Base-by-base conservation (phyloP, 2,329 filamentous ascomycete genomes). In the Neonectria punicea region DNA sequence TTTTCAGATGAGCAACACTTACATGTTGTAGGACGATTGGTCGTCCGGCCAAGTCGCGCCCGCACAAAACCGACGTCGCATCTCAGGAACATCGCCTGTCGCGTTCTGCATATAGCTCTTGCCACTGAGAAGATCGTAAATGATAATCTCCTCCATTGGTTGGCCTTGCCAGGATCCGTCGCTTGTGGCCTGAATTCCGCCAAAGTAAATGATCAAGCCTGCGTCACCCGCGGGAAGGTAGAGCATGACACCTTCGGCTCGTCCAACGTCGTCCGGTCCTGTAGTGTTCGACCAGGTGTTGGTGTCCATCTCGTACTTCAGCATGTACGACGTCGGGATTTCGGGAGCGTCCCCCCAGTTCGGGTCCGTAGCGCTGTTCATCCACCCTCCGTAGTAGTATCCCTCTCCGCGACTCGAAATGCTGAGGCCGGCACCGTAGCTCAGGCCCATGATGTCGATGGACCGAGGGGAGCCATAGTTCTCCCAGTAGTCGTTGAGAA, bases 1-100 rank as follows among this genome's bases (percentile, higher is more conserved):
- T 14, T 2, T 5, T 7, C 8, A 13, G 3, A 43, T 14, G 16
- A 10, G 41, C 20, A 25, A 25, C 7, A 77, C 86, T 76, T 71
- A 90, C 86, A 91, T 87, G 68, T 91, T 90, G 71, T 90, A 90
- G 8, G 86, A 89, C 14, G 87, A 88, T 59, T 83, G 80, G 69
- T 90, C 89, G 9, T 81, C 71, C 0, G 86, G 81, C 86, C 87
- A 89, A 1, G 85, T 85, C 18, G 81, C 86, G 50, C 87, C 89
- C 3, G 87, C 87, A 72, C 88, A 90, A 72, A 90, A 90, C 28
- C 85, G 82, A 44, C 86, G 80, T 22, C 89, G 80, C 69, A 82
- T 76, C 18, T 77, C 77, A 2, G 88, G 88, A 3, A 87, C 73
- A 32, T 81, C 70, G 0, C 88, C 88, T 0, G 80, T 81, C 2